A percentile compares a stretch with the other conserved stretches of the same genome.
These are phyloP conservation scores for Phialemonium atrogriseum DNA, from an alignment of 2,329 filamentous ascomycete species.

Conservation along the genomic window DNA sequence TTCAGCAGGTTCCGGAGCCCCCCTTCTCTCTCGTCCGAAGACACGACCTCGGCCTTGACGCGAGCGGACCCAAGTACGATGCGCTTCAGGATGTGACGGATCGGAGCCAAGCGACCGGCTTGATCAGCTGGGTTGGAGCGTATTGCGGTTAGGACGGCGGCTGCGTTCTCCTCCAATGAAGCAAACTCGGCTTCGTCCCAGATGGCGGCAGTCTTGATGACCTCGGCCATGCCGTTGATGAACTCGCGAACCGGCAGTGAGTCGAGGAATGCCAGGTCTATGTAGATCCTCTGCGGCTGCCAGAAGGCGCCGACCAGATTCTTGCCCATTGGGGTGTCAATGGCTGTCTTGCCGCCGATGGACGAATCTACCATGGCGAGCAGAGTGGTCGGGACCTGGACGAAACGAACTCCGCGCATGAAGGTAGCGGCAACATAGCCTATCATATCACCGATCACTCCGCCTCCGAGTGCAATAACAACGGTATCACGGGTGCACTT, in stretches of 20 bases:
- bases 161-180: conserved; percentile 72
- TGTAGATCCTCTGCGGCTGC: conserved; percentile 91
- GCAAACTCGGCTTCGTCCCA: conserved; percentile 87
- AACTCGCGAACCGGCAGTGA: conserved; percentile 87
- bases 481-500: conserved; percentile 93
- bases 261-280: conserved; percentile 86
- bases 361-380: conserved; percentile 98
- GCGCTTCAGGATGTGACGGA: conserved; percentile 62
- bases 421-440: conserved; percentile 97
- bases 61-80: conserved; percentile 85
- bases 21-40: conserved; percentile 87
- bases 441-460: conserved; percentile 96
- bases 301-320: conserved; percentile 94
- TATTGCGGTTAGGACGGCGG: conserved; percentile 65
- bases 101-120: conserved; percentile 49
- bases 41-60: conserved; percentile 91
- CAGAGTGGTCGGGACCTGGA: conserved; percentile 91
- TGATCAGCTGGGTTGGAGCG: conserved; percentile 47
- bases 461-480: conserved; percentile 87
- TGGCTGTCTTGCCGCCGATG: conserved; percentile 96
- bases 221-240: conserved; percentile 98
- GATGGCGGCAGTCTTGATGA: conserved; percentile 95
- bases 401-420: conserved; percentile 94
- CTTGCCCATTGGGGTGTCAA: conserved; percentile 92
- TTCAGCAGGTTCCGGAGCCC: conserved; percentile 91